A percentile compares a stretch with the other conserved stretches of the same genome.
These are phyloP conservation scores for Diplodia intermedia DNA, from an alignment of 2,329 filamentous ascomycete genomes.

Conservation along the genomic window DNA sequence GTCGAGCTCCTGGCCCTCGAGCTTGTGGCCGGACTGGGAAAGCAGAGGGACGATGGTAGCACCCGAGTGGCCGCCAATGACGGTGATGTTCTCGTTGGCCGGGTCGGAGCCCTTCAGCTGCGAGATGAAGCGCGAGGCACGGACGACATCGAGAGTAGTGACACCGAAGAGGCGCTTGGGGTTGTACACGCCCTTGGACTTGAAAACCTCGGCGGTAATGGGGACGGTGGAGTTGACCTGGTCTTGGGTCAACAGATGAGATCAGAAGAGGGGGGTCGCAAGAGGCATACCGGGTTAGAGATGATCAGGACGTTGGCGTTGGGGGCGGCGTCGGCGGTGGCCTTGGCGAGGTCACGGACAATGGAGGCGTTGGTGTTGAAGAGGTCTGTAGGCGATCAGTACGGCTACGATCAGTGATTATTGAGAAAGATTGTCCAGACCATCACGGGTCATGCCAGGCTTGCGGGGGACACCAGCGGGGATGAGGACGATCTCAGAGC, in stretches of 20 bases:
- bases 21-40: constrained; percentile 89
- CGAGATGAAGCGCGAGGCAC: constrained; percentile 96
- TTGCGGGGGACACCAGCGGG: constrained; percentile 98
- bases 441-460: constrained; percentile 99
- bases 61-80: constrained; percentile 96
- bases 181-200: constrained; percentile 95
- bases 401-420: constrained; percentile 1
- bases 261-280: background rate
- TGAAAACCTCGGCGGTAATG: constrained; percentile 97
- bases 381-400: constrained; percentile 66
- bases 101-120: constrained; percentile 92
- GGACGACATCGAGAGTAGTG: constrained; percentile 98
- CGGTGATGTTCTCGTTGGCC: constrained; percentile 90
- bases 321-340: constrained; percentile 83
- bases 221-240: constrained; percentile 98
- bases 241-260: constrained; percentile 33
- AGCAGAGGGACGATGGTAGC: constrained; percentile 98
- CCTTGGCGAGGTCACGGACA: constrained; percentile 97
- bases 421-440: constrained; percentile 51
- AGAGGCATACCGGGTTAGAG: constrained; percentile 79
- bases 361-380: constrained; percentile 99
- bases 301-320: constrained; percentile 97
- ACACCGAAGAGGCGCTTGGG: constrained; percentile 99
- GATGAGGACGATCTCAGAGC: constrained; percentile 92
- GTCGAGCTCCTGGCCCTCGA: constrained; percentile 75